Evolutionary conservation across 768 basidiomycete species (phyloP).

Genomic region (Xerocomus spinulosus): DNA sequence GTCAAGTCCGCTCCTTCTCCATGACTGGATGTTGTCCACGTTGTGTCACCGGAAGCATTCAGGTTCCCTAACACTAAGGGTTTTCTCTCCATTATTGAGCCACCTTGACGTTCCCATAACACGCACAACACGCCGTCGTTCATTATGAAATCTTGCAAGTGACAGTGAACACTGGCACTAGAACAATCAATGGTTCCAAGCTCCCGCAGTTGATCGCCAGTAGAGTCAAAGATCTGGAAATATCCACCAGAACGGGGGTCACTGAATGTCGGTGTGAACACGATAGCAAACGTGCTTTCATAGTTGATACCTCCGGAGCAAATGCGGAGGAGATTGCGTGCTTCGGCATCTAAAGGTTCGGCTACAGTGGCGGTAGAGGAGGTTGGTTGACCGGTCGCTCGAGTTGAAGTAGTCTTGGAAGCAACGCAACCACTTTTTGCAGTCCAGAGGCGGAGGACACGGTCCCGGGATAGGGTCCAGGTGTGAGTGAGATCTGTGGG

Average conservation of each 20-base stretch:
- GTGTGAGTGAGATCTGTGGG: slow-evolving; percentile 70
- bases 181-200: slow-evolving; percentile 59
- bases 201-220: slow-evolving; percentile 56
- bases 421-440: slow-evolving; percentile 69
- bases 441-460: slow-evolving; percentile 82
- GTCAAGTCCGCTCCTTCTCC: slow-evolving; percentile 73
- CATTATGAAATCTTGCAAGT: slow-evolving; percentile 77
- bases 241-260: slow-evolving; percentile 69
- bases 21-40: slow-evolving; percentile 57
- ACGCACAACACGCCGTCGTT: slow-evolving; percentile 51
- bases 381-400: slow-evolving; percentile 31
- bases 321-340: slow-evolving; percentile 61
- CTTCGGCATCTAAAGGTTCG: slow-evolving; percentile 54
- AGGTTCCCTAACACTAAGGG: slow-evolving; percentile 39
- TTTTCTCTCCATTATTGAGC: slow-evolving; percentile 60
- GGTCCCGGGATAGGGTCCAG: slow-evolving; percentile 86
- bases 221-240: slow-evolving; percentile 62
- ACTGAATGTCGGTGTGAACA: slow-evolving; percentile 65
- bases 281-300: slow-evolving; percentile 59
- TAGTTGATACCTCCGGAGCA: slow-evolving; percentile 46
- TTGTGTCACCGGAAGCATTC: slow-evolving; percentile 25
- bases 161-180: slow-evolving; percentile 55
- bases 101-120: slow-evolving; percentile 80
- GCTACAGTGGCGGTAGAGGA: slow-evolving; percentile 32
- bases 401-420: slow-evolving; percentile 47